Conservation (phyloP, 257 asterid genomes). For the Jasminum sambac region DNA sequence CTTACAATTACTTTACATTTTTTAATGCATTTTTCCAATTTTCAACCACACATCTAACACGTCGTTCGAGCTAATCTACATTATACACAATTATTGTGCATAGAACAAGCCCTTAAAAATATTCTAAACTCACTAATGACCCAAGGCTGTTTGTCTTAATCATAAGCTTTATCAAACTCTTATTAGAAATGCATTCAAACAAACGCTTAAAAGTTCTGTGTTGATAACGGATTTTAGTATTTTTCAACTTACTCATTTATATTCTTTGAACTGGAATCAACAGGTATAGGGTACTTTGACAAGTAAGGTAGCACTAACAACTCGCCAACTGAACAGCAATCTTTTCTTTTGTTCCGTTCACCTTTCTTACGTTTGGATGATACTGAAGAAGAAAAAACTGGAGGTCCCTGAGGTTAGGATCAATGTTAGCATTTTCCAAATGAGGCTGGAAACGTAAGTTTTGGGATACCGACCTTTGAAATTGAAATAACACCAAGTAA, state of each 20-base stretch:
- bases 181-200: background rate
- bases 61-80: no score
- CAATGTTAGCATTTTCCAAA: slow-evolving; percentile 8
- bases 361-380: slow-evolving; percentile 54
- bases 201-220: background rate
- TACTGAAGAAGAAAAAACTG: slow-evolving; percentile 25
- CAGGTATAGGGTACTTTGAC: slow-evolving; percentile 41
- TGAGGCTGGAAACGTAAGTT: background rate
- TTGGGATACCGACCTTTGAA: slow-evolving; percentile 32
- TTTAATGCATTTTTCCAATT: no score
- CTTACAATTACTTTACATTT: no score
- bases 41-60: no score
- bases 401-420: slow-evolving; percentile 41
- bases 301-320: slow-evolving; percentile 45
- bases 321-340: slow-evolving; percentile 40
- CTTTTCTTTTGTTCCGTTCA: slow-evolving; percentile 36
- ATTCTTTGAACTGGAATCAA: slow-evolving; percentile 22
- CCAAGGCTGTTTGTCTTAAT: background rate
- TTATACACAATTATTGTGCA: no score
- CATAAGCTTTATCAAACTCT: background rate
- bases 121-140: background rate
- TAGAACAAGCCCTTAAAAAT: no score
- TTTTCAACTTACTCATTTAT: slow-evolving; percentile 38
- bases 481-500: slow-evolving; percentile 43
- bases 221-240: background rate